Evolutionary conservation across 345 rosid genomes (phyloP).

Genomic region (Aegle marmelos): DNA sequence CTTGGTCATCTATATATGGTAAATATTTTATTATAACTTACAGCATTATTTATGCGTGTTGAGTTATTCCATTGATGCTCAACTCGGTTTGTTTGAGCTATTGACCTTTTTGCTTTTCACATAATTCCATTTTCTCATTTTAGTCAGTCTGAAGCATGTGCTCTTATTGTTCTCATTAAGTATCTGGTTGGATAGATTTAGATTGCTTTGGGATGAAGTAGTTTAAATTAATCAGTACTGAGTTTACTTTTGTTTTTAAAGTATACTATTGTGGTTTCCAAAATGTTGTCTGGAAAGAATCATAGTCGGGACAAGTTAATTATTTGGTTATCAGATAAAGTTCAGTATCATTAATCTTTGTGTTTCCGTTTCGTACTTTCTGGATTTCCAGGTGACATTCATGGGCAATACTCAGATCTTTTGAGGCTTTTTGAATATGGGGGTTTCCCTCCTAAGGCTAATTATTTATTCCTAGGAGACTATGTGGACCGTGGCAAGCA

Average conservation of each 20-base stretch:
- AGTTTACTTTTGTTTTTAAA: background rate
- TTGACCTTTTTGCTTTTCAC: background rate
- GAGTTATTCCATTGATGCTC: background rate
- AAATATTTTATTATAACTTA: background rate
- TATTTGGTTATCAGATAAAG: background rate
- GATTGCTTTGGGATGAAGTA: background rate
- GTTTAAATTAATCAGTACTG: background rate
- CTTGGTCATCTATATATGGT: background rate
- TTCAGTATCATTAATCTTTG: background rate
- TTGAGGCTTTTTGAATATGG: conserved; percentile 90
- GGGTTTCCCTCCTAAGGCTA: conserved; percentile 82
- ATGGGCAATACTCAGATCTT: conserved; percentile 85
- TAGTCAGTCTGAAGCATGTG: background rate
- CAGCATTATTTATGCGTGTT: background rate
- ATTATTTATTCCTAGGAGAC: conserved; percentile 85
- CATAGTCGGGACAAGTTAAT: background rate
- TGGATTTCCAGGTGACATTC: conserved; percentile 71
- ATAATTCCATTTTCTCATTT: background rate
- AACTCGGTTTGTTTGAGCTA: background rate
- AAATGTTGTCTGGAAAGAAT: background rate
- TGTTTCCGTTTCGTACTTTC: conserved; percentile 11
- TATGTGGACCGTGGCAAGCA: conserved; percentile 98
- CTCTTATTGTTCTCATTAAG: background rate
- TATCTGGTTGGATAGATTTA: background rate
- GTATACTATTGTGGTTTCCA: background rate